A percentile compares a stretch with the other conserved stretches of the same genome.
phyloP scores from a whole-genome alignment of 768 basidiomycete species.

The Termitomyces sp. region DNA sequence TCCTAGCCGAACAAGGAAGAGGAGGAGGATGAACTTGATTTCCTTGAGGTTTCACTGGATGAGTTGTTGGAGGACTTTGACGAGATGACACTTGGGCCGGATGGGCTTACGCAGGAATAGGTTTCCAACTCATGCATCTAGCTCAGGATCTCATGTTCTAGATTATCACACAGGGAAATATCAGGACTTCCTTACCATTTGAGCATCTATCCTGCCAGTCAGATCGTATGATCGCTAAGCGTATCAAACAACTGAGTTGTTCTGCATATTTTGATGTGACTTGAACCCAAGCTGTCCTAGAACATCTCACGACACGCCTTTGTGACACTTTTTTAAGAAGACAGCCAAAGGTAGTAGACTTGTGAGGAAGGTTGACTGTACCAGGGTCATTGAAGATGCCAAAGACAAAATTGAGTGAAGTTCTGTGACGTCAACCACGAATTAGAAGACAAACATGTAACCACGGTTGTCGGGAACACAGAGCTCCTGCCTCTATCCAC shows the following conservation, averaged over 20 bases:
- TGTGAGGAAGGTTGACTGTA: no score
- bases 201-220: no score
- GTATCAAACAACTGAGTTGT: neutral
- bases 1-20: no score
- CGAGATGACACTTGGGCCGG: constrained; percentile 72
- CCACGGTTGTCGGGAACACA: no score
- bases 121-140: neutral
- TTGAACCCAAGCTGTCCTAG: neutral
- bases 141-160: neutral
- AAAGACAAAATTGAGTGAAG: no score
- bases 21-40: constrained; percentile 72
- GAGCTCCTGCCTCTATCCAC: no score
- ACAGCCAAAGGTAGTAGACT: neutral
- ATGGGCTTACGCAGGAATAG: constrained; percentile 13
- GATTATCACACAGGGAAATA: neutral
- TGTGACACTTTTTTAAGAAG: neutral
- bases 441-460: no score
- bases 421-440: no score
- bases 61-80: constrained; percentile 91
- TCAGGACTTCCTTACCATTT: neutral
- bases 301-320: neutral
- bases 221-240: neutral
- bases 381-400: no score
- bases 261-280: neutral
- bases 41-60: constrained; percentile 81